These are phyloP conservation scores for Candida glaebosa DNA, from an alignment of 805 yeast species.

Conservation along the genomic window DNA sequence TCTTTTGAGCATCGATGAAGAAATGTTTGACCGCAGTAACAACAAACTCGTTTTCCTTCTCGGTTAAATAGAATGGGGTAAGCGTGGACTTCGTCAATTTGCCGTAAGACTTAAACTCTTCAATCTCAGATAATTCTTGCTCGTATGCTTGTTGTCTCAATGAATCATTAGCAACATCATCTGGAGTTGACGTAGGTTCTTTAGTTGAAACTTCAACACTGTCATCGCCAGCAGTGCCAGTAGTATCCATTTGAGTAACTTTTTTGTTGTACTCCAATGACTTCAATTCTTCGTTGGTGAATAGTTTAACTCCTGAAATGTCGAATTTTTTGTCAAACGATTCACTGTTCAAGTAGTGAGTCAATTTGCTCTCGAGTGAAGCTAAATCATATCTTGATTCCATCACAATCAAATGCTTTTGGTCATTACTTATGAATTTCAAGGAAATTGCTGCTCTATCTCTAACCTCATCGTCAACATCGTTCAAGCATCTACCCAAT, in stretches of 20 bases:
- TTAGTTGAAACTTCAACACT: slow-evolving; percentile 14
- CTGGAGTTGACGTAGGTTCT: slow-evolving; percentile 11
- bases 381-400: slow-evolving; percentile 68
- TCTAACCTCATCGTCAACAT: slow-evolving; percentile 94
- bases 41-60: slow-evolving; percentile 88
- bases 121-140: slow-evolving; percentile 64
- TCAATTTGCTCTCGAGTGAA: slow-evolving; percentile 73
- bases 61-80: slow-evolving; percentile 67
- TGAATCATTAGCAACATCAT: slow-evolving; percentile 23
- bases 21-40: slow-evolving; percentile 82
- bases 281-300: slow-evolving; percentile 65
- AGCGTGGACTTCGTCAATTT: slow-evolving; percentile 67
- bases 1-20: slow-evolving; percentile 61
- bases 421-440: slow-evolving; percentile 47
- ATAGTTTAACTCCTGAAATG: slow-evolving; percentile 59
- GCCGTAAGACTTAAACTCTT: slow-evolving; percentile 75
- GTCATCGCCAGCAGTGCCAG: slow-evolving; percentile 16
- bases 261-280: slow-evolving; percentile 60
- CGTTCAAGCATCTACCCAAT: slow-evolving; percentile 79
- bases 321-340: slow-evolving; percentile 63
- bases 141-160: slow-evolving; percentile 62
- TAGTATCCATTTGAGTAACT: slow-evolving; percentile 33
- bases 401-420: slow-evolving; percentile 55
- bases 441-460: slow-evolving; percentile 92
- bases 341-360: slow-evolving; percentile 62